These are phyloP conservation scores for Pseudopithomyces maydicus DNA, from an alignment of 2,329 filamentous ascomycete genomes.

Conservation along the genomic window DNA sequence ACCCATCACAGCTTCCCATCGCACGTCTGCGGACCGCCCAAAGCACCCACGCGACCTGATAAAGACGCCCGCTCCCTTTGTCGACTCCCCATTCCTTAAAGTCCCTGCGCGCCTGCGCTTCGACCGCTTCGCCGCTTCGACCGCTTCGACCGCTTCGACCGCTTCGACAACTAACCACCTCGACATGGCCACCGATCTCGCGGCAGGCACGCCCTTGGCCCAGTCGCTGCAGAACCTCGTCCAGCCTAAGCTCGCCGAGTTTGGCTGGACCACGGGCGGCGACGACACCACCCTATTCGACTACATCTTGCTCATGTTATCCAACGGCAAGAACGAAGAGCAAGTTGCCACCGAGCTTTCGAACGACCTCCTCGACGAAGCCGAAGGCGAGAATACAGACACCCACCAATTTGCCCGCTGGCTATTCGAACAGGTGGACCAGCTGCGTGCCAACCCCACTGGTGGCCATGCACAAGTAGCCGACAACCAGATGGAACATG, in stretches of 20 bases:
- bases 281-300: slow-evolving; percentile 85
- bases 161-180: slow-evolving; percentile 7
- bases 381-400: slow-evolving; percentile 75
- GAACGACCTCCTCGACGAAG: slow-evolving; percentile 81
- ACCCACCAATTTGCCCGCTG: slow-evolving; percentile 85
- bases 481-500: slow-evolving; percentile 30
- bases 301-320: slow-evolving; percentile 97
- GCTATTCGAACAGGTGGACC: slow-evolving; percentile 87
- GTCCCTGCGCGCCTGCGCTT: slow-evolving; percentile 16
- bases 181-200: slow-evolving; percentile 77
- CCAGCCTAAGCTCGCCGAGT: slow-evolving; percentile 88
- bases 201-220: slow-evolving; percentile 80
- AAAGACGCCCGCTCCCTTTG: slow-evolving; percentile 31
- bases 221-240: slow-evolving; percentile 81
- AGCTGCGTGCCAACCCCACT: slow-evolving; percentile 68
- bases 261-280: slow-evolving; percentile 85
- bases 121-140: too few species aligned
- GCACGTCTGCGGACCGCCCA: slow-evolving; percentile 12
- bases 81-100: slow-evolving; percentile 18
- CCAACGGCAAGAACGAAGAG: slow-evolving; percentile 90
- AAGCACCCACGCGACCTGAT: slow-evolving; percentile 20
- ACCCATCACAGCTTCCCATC: slow-evolving; percentile 7
- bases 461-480: slow-evolving; percentile 32
- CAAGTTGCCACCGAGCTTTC: slow-evolving; percentile 89
- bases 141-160: slow-evolving; percentile 8